These are phyloP conservation scores for Trichaptum fuscoviolaceum DNA, from an alignment of 768 basidiomycete genomes.

Conservation along the genomic window DNA sequence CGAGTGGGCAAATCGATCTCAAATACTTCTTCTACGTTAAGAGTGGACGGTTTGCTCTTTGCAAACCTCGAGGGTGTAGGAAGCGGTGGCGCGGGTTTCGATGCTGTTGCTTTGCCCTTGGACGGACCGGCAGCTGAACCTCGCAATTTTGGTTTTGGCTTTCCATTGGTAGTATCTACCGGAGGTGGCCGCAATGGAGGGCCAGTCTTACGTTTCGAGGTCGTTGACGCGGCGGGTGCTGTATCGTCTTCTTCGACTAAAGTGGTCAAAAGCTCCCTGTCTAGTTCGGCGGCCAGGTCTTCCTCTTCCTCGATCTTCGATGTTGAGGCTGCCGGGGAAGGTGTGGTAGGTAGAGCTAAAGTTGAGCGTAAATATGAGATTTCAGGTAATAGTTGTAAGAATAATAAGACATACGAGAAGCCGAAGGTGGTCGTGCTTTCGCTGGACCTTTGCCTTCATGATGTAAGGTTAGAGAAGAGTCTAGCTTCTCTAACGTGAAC, in stretches of 20 bases:
- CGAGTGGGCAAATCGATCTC: conserved; percentile 35
- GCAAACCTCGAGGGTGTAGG: background rate
- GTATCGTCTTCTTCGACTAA: conserved; percentile 30
- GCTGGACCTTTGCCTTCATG: conserved; percentile 40
- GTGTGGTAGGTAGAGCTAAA: conserved; percentile 20
- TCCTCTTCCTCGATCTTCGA: conserved; percentile 15
- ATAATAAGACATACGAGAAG: conserved; percentile 21
- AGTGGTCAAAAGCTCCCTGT: conserved; percentile 21
- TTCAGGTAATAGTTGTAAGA: background rate
- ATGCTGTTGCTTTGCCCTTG: background rate
- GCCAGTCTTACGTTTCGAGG: background rate
- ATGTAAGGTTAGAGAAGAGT: conserved; percentile 53
- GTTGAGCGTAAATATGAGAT: conserved; percentile 1
- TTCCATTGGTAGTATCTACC: conserved; percentile 30
- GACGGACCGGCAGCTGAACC: conserved; percentile 11
- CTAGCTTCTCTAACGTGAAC: conserved; percentile 72
- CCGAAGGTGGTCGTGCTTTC: conserved; percentile 20
- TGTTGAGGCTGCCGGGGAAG: conserved; percentile 21
- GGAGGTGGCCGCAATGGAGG: conserved; percentile 40
- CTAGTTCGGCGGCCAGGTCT: conserved; percentile 22
- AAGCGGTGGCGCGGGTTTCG: background rate
- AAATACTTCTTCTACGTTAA: conserved; percentile 38
- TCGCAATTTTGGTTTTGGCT: conserved; percentile 28
- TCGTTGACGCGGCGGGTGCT: conserved; percentile 6
- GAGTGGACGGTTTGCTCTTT: conserved; percentile 9